Base-by-base conservation (phyloP, 2,329 filamentous ascomycete genomes). In the Phialemoniopsis sp. region DNA sequence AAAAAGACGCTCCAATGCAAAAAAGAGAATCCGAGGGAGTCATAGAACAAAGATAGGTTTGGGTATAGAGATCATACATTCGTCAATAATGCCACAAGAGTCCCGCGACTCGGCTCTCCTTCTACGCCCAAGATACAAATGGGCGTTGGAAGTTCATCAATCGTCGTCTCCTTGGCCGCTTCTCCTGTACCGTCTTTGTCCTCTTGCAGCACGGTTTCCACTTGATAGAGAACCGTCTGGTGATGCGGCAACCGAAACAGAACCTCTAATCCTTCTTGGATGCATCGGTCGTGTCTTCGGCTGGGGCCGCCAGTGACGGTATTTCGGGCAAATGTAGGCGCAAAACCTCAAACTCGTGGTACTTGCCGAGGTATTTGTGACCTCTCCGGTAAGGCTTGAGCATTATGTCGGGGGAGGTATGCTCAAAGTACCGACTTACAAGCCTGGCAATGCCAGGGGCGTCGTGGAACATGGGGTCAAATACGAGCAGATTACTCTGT, bases 391-490 rank as follows among this genome's bases (percentile, higher is more conserved):
- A 95, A 4, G 79, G 72, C 54, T 82, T 82, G 13, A 95, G 64
- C 13, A 85, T 62, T 21, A 69, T 62, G 30, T 69, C 68, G 0
- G 78, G 72, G 21, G 68, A 58, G 12, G 66, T 63, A 33, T 65
- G 58, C 36, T 62, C 54, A 54, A 78, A 62, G 13, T 58, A 30
- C 4, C 57, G 68, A 19, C 67, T 77, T 33, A 76, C 67, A 19
- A 88, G 62, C 38, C 75, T 76, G 45, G 68, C 72, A 52, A 94
- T 74, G 14, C 71, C 72, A 3, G 71, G 68, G 1, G 83, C 77
- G 34, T 89, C 85, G 39, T 76, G 80, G 58, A 87, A 89, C 65
- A 86, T 85, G 2, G 91, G 89, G 56, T 97, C 90, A 56, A 95
- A 95, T 12, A 95, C 86, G 1, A 97, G 68, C 14, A 97, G 67